Evolutionary conservation across 345 rosid species (phyloP).

Genomic region (Gossypium bickii): DNA sequence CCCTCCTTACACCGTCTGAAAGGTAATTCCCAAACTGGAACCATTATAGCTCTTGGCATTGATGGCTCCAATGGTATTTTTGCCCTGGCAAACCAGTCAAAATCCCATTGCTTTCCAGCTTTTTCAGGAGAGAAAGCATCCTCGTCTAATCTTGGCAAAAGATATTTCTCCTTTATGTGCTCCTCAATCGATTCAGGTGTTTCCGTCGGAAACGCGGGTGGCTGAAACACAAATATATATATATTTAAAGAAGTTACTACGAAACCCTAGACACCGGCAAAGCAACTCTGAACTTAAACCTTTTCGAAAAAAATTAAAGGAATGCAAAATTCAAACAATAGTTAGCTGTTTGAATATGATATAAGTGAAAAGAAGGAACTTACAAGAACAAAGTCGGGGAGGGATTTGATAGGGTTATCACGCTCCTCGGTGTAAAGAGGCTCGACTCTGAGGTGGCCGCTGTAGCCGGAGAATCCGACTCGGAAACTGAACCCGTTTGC

Average conservation of each 20-base stretch:
- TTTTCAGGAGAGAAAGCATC: constrained; percentile 72
- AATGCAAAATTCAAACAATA: not conserved
- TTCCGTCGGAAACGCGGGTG: constrained; percentile 90
- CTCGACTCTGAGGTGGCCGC: constrained; percentile 88
- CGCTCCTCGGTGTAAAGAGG: constrained; percentile 73
- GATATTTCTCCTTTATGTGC: constrained; percentile 84
- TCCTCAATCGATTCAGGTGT: constrained; percentile 69
- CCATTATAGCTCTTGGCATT: constrained; percentile 58
- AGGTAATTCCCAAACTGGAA: constrained; percentile 88
- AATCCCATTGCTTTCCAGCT: constrained; percentile 83
- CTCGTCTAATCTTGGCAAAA: constrained; percentile 60
- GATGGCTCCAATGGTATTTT: constrained; percentile 75
- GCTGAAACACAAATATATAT: constrained; percentile 46
- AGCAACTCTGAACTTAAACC: constrained; percentile 8
- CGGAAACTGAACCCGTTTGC: constrained; percentile 71
- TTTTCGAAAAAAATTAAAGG: not conserved
- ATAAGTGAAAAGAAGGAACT: constrained; percentile 18
- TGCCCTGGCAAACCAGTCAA: constrained; percentile 86
- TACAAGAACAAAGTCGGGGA: constrained; percentile 80
- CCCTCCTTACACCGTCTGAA: constrained; percentile 48
- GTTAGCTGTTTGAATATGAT: not conserved
- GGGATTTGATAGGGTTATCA: constrained; percentile 53
- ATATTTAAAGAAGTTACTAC: not conserved
- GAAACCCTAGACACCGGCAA: constrained; percentile 12
- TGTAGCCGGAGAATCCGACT: constrained; percentile 83